phyloP scores from a whole-genome alignment of 2,329 filamentous ascomycete species.

The Seiridium unicorne region DNA sequence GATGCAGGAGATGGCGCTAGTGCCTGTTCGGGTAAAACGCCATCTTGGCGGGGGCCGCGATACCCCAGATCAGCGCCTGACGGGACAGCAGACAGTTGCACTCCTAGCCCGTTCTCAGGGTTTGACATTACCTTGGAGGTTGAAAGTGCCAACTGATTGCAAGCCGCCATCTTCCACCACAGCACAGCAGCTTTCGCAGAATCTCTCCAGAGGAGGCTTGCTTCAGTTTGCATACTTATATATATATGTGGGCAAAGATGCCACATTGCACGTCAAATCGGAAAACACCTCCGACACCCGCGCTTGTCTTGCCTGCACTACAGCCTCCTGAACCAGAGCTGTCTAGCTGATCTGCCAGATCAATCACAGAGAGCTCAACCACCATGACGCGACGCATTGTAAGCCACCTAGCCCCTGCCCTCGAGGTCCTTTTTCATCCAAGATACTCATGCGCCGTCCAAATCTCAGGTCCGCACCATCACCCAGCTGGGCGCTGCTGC shows the following conservation, averaged over 20 bases:
- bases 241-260: constrained; percentile 9
- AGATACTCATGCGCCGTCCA: neutral
- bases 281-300: constrained; percentile 9
- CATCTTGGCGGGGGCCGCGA: neutral
- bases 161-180: neutral
- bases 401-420: constrained; percentile 10
- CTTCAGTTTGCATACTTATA: neutral
- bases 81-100: neutral
- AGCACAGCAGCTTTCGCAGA: neutral
- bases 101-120: too few species aligned
- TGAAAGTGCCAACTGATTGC: neutral
- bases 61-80: constrained; percentile 8
- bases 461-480: constrained; percentile 60
- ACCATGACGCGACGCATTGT: constrained; percentile 34
- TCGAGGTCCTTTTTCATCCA: neutral
- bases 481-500: constrained; percentile 71
- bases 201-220: neutral
- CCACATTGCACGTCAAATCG: constrained; percentile 9
- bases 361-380: constrained; percentile 13
- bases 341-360: constrained; percentile 4
- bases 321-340: neutral
- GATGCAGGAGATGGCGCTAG: neutral
- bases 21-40: neutral
- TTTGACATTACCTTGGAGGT: neutral
- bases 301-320: too few species aligned